Percentiles rank a stretch among this genome's conserved stretches.
Conservation (phyloP, 169 alveolate species). For the Plasmodium adleri region DNA sequence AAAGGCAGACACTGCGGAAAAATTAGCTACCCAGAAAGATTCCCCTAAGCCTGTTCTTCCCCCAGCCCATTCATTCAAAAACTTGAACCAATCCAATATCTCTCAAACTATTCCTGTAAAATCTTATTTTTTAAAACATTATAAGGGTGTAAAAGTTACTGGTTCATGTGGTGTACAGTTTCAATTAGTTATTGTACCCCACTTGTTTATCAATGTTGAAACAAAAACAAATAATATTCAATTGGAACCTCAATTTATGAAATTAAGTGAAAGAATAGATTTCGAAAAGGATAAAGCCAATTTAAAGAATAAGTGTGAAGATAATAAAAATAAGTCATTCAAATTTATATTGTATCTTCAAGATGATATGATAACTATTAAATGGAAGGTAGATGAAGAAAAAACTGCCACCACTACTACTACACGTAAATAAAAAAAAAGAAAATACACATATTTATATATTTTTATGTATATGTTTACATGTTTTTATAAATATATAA, state of each 20-base stretch:
- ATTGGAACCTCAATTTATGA: background rate
- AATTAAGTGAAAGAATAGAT: background rate
- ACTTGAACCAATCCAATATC: background rate
- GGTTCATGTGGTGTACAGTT: conserved; percentile 56
- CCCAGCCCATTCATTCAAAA: background rate
- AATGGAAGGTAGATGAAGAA: background rate
- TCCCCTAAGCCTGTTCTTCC: background rate
- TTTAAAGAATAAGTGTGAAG: conserved; percentile 1
- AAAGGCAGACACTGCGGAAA: too few relatives aligned
- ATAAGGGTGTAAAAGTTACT: conserved; percentile 31
- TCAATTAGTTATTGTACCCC: conserved; percentile 27
- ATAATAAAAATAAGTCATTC: background rate
- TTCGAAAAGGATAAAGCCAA: background rate
- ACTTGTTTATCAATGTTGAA: conserved; percentile 2
- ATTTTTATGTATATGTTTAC: too few relatives aligned
- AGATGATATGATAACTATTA: background rate
- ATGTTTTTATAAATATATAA: too few relatives aligned
- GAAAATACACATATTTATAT: too few relatives aligned
- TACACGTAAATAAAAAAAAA: background rate
- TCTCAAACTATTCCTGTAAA: background rate
- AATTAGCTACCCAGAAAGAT: too few relatives aligned
- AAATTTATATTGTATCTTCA: background rate
- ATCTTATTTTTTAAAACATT: conserved; percentile 42
- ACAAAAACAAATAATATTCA: background rate
- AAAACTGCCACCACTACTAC: background rate